These are phyloP conservation scores for Hippophae tibetana DNA, from an alignment of 306 rosid species.

Conservation along the genomic window DNA sequence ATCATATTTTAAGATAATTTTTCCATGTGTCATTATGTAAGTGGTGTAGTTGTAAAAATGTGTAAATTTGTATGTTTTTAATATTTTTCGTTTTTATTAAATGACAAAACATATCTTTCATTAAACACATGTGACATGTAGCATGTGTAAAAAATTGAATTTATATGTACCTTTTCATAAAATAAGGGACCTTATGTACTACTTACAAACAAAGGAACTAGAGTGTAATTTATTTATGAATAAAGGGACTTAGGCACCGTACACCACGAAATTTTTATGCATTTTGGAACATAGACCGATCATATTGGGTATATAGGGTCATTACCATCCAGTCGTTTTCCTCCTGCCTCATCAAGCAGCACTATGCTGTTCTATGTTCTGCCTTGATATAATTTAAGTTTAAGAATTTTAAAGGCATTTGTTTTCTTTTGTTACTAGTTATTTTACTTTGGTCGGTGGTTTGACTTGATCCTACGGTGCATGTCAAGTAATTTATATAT, in stretches of 20 bases:
- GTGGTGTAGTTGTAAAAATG: no score
- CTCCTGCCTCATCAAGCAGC: conserved; percentile 6
- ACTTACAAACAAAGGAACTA: background rate
- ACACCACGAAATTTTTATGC: background rate
- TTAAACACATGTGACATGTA: no score
- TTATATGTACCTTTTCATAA: no score
- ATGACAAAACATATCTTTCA: no score
- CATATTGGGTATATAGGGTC: conserved; percentile 5
- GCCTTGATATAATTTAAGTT: background rate
- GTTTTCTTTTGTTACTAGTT: background rate
- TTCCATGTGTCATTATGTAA: no score
- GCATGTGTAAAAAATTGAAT: no score
- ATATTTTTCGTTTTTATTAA: no score
- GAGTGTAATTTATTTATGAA: no score
- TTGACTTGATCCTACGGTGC: background rate
- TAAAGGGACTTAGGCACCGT: background rate
- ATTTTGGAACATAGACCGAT: background rate
- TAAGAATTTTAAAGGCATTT: background rate
- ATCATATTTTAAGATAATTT: no score
- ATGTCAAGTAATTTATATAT: conserved; percentile 2
- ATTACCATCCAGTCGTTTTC: background rate
- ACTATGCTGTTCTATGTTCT: background rate
- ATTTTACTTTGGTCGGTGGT: conserved; percentile 2
- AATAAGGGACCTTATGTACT: background rate
- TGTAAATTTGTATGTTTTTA: no score